Percentiles rank a stretch among this genome's conserved stretches.
Conservation (phyloP, 495 filamentous ascomycete genomes). For the Lasiosphaeria miniovina region DNA sequence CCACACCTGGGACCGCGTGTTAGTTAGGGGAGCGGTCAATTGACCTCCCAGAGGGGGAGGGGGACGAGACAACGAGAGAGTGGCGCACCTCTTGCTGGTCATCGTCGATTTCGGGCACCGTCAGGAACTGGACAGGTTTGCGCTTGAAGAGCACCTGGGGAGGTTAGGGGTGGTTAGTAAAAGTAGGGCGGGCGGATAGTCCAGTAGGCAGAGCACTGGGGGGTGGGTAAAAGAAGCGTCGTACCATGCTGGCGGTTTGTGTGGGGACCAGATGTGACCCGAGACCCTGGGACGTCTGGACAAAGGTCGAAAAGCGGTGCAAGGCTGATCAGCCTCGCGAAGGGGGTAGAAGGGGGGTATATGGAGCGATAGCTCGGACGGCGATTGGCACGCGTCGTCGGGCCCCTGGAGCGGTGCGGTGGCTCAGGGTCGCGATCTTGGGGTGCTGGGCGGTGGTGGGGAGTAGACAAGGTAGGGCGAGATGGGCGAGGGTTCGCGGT, state of each 20-base stretch:
- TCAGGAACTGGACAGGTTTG: constrained; percentile 85
- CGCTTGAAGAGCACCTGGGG: constrained; percentile 88
- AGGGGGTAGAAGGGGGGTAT: constrained; percentile 11
- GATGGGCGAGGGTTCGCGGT: constrained; percentile 5
- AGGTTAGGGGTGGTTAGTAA: constrained; percentile 13
- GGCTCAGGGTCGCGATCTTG: constrained; percentile 32
- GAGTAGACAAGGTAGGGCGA: constrained; percentile 31
- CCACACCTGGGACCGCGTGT: constrained; percentile 67
- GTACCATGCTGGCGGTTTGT: too few species aligned
- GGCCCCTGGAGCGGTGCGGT: constrained; percentile 23
- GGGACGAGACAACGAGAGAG: not conserved
- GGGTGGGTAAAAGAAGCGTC: not conserved
- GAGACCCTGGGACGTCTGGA: too few species aligned
- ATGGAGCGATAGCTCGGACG: not conserved
- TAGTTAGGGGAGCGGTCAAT: constrained; percentile 8
- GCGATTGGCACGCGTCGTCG: constrained; percentile 27
- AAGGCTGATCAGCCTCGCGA: constrained; percentile 42
- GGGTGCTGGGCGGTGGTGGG: constrained; percentile 23
- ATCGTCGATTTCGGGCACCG: constrained; percentile 69
- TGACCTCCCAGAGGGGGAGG: not conserved
- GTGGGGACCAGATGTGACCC: too few species aligned
- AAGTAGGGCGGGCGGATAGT: constrained; percentile 2
- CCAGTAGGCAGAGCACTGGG: constrained; percentile 14
- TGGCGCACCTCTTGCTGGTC: constrained; percentile 70
- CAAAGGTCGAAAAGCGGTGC: constrained; percentile 23